Conservation (phyloP, 352 stramenopile genomes). For the Phytophthora ohioensis region DNA sequence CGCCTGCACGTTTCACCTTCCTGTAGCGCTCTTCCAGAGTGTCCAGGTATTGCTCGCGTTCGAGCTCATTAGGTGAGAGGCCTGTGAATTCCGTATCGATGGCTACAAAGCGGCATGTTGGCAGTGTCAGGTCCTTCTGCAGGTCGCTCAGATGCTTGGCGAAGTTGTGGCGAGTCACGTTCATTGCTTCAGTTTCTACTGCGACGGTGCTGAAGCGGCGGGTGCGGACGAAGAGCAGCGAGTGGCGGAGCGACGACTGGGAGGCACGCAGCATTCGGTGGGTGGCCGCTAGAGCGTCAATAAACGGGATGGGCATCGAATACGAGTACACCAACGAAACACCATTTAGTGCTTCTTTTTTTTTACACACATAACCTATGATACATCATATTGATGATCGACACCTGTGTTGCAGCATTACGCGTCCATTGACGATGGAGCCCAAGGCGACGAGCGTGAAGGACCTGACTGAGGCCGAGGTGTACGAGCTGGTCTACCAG, state of each 20-base stretch:
- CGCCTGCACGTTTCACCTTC: slow-evolving; percentile 76
- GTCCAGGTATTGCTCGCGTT: slow-evolving; percentile 75
- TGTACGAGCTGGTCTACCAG: slow-evolving; percentile 84
- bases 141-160: slow-evolving; percentile 61
- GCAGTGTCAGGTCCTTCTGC: slow-evolving; percentile 63
- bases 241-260: slow-evolving; percentile 39
- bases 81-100: slow-evolving; percentile 90
- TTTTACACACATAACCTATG: not conserved
- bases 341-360: not conserved
- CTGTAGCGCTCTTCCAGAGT: slow-evolving; percentile 81
- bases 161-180: slow-evolving; percentile 88
- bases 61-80: slow-evolving; percentile 69
- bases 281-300: slow-evolving; percentile 25
- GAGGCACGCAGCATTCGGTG: slow-evolving; percentile 43
- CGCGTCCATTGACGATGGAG: slow-evolving; percentile 25
- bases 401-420: not conserved
- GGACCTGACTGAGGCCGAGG: slow-evolving; percentile 58
- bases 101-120: slow-evolving; percentile 76
- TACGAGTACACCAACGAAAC: slow-evolving; percentile 2
- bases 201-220: slow-evolving; percentile 20
- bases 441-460: slow-evolving; percentile 52
- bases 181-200: slow-evolving; percentile 48
- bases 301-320: not conserved
- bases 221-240: slow-evolving; percentile 28
- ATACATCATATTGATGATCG: not conserved